Evolutionary conservation across 169 alveolate genomes (phyloP), one percentile per base, ranked within the genome.

Genomic region (Plasmodium vivax): DNA sequence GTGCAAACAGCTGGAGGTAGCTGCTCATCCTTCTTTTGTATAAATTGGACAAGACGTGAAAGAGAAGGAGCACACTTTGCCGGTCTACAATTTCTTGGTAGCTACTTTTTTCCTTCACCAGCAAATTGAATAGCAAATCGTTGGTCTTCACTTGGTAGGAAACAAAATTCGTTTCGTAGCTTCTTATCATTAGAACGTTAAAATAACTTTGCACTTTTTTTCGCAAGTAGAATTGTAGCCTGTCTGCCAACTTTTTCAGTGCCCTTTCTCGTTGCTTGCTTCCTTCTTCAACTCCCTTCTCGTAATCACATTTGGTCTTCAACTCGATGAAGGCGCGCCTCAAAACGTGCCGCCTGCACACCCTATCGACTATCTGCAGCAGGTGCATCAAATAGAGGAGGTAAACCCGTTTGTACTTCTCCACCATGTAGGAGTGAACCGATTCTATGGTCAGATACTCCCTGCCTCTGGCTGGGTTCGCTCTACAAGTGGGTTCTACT

Each of bases 71-170:
- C 7, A 47, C 8, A 74, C 72, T 45, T 41, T 85, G 84, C 6
- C 56, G n/a, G 9, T 56, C 93, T 27, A 85, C 43, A 19, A 74
- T 74, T 14, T 85, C 85, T 54, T 85, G 79, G 34, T 85, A 85
- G n/a, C 32, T 51, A 75, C 74, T 74, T 85, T 85, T 85, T 74
- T 85, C 93, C 68, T 85, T 85, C 14, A 85, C 58, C 38, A 85
- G 14, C 41, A 85, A n/a, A 51, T 85, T 85, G 62, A 74, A 85
- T 51, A 85, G 34, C 84, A 85, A 73, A 43, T 74, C 38, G 19
- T 85, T 85, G 51, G 93, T 85, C 45, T 85, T 85, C 41, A 74
- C 56, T 27, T 85, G 93, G 32, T 85, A 85, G n/a, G 54, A 74
- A 38, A 85, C 41, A 85, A 85, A 74, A 85, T 75, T 74, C 2